Evolutionary conservation across 2,329 filamentous ascomycete species (phyloP), one percentile per base, ranked within the genome.

Genomic region (Cladosporium sp.): DNA sequence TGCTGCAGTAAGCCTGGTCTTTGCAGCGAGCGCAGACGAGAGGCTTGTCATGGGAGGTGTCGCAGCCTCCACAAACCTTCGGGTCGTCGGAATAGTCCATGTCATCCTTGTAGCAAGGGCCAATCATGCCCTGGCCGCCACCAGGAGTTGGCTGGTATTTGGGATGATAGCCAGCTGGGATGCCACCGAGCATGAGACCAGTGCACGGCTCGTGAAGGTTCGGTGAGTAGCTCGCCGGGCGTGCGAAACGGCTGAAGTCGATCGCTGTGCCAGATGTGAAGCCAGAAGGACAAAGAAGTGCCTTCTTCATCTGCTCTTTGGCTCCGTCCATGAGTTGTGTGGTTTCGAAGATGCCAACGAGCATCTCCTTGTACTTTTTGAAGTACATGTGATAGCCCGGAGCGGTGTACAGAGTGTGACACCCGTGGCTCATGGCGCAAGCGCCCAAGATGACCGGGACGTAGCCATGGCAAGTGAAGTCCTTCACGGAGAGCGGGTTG

Each of bases 401-500:
- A n/a, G 28, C 28, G 17, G 25, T 44, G 51, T 35, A 12, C 17
- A 54, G 39, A 22, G 51, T 45, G 17, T 8, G 28, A 13, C 51
- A 54, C 1, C 51, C 39, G 15, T 44, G 51, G 28, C 51, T 44
- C 51, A 54, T 54, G 17, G 51, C 51, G 17, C 51, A 54, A 12
- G 51, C 51, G 2, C 51, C 39, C 37, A 54, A 22, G 25, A 54
- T 54, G 17, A 45, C 19, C 9, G 39, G 51, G 13, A 54, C n/a
- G 15, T 34, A 54, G n/a, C 51, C 51, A 7, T 35, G 17, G 25
- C 37, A 54, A 17, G 55, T 60, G 39, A 25, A 60, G 20, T 61
- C 55, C 3, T 32, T 19, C 15, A 44, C 13, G 10, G 55, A 55
- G n/a, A 55, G 47, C 9, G 60, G 58, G 25, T 60, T 58, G 50